Evolutionary conservation across 148 eudicot species (phyloP).

Genomic region (Spergularia marina): DNA sequence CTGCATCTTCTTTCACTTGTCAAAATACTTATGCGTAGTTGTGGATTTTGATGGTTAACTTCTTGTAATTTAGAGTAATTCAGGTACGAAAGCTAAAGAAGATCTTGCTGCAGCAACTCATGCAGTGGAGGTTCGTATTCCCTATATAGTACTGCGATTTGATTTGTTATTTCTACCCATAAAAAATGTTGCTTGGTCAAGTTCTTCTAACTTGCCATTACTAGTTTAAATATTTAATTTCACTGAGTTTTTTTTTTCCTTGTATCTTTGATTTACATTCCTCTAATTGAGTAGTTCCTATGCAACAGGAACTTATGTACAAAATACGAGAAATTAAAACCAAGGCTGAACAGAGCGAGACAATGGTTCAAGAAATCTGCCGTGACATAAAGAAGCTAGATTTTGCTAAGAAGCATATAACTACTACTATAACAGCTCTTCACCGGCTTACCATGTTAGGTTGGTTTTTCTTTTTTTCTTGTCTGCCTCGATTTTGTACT

Average conservation of each 20-base stretch:
- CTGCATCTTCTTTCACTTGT: neutral
- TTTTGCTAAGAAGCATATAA: conserved; percentile 96
- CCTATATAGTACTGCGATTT: neutral
- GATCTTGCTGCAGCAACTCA: conserved; percentile 98
- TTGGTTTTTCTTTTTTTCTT: conserved; percentile 26
- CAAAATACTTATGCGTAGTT: neutral
- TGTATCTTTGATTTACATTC: conserved; percentile 5
- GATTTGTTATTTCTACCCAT: neutral
- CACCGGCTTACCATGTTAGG: conserved; percentile 99
- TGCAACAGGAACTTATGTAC: conserved; percentile 81
- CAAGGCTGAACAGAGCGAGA: conserved; percentile 97
- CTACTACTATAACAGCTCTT: conserved; percentile 95
- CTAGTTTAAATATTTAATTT: neutral
- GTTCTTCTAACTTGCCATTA: neutral
- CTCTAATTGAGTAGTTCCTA: conserved; percentile 3
- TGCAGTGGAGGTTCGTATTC: conserved; percentile 82
- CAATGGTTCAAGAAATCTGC: conserved; percentile 99
- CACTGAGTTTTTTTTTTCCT: neutral
- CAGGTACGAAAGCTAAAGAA: conserved; percentile 96
- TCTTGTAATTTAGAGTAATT: conserved; percentile 77
- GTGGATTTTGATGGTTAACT: conserved; percentile 24
- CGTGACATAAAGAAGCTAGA: conserved; percentile 98
- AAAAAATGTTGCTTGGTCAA: neutral
- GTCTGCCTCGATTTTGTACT: too few relatives aligned
- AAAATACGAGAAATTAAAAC: conserved; percentile 93